Evolutionary conservation across 2,329 filamentous ascomycete species (phyloP), one percentile per base, ranked within the genome.

Genomic region (Neofusicoccum sp.): DNA sequence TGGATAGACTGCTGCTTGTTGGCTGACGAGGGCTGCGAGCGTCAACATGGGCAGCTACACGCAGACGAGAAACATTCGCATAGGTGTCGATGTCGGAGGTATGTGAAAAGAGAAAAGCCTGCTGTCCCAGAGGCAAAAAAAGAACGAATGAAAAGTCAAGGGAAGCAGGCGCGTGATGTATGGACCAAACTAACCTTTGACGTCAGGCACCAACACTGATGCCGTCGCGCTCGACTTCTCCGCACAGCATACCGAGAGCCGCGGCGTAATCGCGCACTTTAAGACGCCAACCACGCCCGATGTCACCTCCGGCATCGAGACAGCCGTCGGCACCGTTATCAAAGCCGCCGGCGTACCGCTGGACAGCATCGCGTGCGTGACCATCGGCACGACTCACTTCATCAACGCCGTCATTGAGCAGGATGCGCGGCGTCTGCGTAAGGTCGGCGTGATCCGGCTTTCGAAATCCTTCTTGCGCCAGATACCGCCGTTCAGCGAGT

Each of bases 391-490:
- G 1, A 85, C 83, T 22, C 80, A 71, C 56, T 74, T 74, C 65
- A 72, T 74, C 63, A 75, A 75, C 50, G 71, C 71, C 8, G 72
- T 73, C 41, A 83, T 70, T 9, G 77, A 63, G 44, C 52, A 41
- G 4, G 61, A 63, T 16, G 61, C 52, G 14, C 41, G 61, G 2
- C 52, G 61, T 9, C 44, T 63, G 52, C 36, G 45, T 31, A 39
- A 76, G 56, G 84, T 86, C 6, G 84, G 83, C 9, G 79, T 86
- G 14, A 69, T 86, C 47, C 79, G 84, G 12, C 73, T 84, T 16
- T 81, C 78, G 44, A 77, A 78, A 2, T 76, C 76, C 2, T 84
- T 82, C 66, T 78, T 79, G 6, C 78, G 76, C 64, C 78, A 84
- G 62, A 77, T 81, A 5, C 82, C 82, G 7, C 81, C 82, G 1